Percentiles rank a stretch among this genome's conserved stretches.
phyloP scores from a whole-genome alignment of 2,329 filamentous ascomycete species.

The Pseudopithomyces maydicus region DNA sequence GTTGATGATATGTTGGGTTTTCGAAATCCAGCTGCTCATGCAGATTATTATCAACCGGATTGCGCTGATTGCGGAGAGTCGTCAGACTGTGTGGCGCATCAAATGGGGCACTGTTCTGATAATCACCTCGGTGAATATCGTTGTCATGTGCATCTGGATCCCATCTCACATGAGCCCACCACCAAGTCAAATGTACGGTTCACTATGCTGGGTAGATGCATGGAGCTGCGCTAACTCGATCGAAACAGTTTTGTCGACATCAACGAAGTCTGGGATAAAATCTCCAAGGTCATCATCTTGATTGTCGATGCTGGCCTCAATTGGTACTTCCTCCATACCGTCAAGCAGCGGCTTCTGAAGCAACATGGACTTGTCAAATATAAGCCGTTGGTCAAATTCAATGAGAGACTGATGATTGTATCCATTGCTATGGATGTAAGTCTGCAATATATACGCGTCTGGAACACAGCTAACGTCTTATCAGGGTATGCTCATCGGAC shows the following conservation, averaged over 20 bases:
- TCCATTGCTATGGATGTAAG: conserved; percentile 49
- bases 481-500: conserved; percentile 44
- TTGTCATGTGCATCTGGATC: conserved; percentile 61
- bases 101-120: conserved; percentile 55
- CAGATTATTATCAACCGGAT: conserved; percentile 63
- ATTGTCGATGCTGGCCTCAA: conserved; percentile 59
- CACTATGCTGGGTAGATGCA: not conserved
- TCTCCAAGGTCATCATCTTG: conserved; percentile 59
- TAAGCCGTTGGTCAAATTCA: conserved; percentile 46
- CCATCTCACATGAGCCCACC: conserved; percentile 49
- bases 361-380: conserved; percentile 50
- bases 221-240: not conserved
- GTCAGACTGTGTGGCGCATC: conserved; percentile 44
- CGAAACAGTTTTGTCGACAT: conserved; percentile 46
- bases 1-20: conserved; percentile 39
- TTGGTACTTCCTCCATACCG: conserved; percentile 56
- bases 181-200: conserved; percentile 4
- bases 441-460: not conserved
- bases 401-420: conserved; percentile 47
- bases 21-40: conserved; percentile 55
- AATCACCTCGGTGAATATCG: conserved; percentile 58
- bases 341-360: conserved; percentile 45
- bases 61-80: conserved; percentile 53
- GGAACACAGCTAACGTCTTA: not conserved
- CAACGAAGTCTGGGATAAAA: conserved; percentile 59